Evolutionary conservation across 768 basidiomycete species (phyloP).

Genomic region (Flagelloscypha sp.): DNA sequence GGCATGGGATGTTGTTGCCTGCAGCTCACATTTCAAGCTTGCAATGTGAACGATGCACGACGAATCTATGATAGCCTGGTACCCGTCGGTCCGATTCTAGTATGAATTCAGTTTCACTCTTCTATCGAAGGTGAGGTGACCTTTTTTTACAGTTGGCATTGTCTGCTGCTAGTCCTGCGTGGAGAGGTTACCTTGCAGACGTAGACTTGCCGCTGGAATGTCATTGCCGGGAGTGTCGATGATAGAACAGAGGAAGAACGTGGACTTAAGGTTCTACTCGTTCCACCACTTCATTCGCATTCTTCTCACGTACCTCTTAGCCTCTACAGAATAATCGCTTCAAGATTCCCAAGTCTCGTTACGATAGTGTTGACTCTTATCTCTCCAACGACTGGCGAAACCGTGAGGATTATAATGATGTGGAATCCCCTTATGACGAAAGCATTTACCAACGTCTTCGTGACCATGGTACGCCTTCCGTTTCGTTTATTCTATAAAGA

Average conservation of each 20-base stretch:
- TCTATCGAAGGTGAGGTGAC: slow-evolving; percentile 26
- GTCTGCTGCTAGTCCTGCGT: slow-evolving; percentile 90
- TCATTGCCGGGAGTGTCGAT: slow-evolving; percentile 97
- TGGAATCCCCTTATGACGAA: slow-evolving; percentile 68
- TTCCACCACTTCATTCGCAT: slow-evolving; percentile 2
- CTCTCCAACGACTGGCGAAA: slow-evolving; percentile 83
- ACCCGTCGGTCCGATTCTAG: slow-evolving; percentile 92
- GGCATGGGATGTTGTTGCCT: slow-evolving; percentile 99
- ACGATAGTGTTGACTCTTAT: slow-evolving; percentile 93
- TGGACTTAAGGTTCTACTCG: slow-evolving; percentile 57
- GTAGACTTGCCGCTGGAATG: slow-evolving; percentile 99
- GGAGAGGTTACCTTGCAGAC: slow-evolving; percentile 90
- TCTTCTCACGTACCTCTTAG: slow-evolving; percentile 29
- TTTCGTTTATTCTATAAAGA: neutral
- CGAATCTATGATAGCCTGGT: slow-evolving; percentile 94
- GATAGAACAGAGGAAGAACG: slow-evolving; percentile 95
- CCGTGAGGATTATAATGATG: slow-evolving; percentile 92
- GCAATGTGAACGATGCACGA: slow-evolving; percentile 86
- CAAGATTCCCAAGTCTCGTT: slow-evolving; percentile 91
- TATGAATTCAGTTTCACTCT: slow-evolving; percentile 27
- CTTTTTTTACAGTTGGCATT: too few relatives aligned
- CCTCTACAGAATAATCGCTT: slow-evolving; percentile 69
- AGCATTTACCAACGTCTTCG: slow-evolving; percentile 64
- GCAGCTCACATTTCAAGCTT: slow-evolving; percentile 96
- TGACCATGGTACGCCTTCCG: slow-evolving; percentile 60